Conservation (phyloP, 2,329 filamentous ascomycete species). For the Fusarium aywerte region DNA sequence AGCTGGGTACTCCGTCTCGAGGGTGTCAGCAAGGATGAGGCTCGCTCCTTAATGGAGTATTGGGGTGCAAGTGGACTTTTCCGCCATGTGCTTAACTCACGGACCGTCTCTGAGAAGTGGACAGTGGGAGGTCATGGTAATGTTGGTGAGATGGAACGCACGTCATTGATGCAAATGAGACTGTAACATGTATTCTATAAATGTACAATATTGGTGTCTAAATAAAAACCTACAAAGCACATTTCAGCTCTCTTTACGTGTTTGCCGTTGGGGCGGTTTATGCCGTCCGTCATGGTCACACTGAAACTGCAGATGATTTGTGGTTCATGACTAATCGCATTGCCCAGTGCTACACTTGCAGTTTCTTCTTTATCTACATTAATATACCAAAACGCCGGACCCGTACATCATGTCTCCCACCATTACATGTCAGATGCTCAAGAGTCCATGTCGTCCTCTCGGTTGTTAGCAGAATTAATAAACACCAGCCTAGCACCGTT, state of each 20-base stretch:
- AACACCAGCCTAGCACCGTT: constrained; percentile 78
- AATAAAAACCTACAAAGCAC: constrained; percentile 30
- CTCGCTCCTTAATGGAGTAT: constrained; percentile 87
- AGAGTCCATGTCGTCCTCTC: constrained; percentile 61
- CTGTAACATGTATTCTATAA: constrained; percentile 52
- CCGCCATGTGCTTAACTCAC: constrained; percentile 75
- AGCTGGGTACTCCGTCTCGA: constrained; percentile 67
- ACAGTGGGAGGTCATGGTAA: constrained; percentile 82
- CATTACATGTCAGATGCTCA: constrained; percentile 38
- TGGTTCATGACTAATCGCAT: constrained; percentile 8
- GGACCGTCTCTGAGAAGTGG: constrained; percentile 83
- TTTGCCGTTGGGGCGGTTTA: background rate
- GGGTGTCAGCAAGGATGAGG: constrained; percentile 79
- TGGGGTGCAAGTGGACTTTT: constrained; percentile 88
- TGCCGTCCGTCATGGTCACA: background rate
- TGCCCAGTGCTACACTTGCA: constrained; percentile 28
- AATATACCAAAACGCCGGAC: constrained; percentile 50
- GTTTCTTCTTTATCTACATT: constrained; percentile 37
- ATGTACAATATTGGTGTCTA: constrained; percentile 46
- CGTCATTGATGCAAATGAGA: constrained; percentile 62
- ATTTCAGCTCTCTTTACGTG: constrained; percentile 16
- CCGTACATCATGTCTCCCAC: constrained; percentile 33
- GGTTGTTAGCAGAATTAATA: constrained; percentile 65
- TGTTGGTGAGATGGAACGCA: constrained; percentile 85
- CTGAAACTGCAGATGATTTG: background rate